Evolutionary conservation across 805 yeast species (phyloP).

Genomic region (Starmerella gropengiesseri): DNA sequence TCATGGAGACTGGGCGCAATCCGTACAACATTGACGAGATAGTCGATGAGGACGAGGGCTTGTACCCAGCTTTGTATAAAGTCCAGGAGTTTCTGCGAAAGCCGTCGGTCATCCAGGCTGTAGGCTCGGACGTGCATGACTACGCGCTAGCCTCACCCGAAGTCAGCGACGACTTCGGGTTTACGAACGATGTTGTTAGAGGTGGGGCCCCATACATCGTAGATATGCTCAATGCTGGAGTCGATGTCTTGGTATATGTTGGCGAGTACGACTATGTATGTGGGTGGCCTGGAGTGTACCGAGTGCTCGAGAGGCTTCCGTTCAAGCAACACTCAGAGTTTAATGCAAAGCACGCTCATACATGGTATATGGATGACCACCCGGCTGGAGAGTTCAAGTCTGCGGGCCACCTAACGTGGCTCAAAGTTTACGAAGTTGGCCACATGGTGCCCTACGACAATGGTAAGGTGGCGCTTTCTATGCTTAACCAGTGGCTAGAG

Average conservation of each 20-base stretch:
- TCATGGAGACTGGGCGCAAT: constrained; percentile 74
- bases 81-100: constrained; percentile 70
- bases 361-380: constrained; percentile 36
- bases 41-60: constrained; percentile 55
- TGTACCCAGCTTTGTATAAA: constrained; percentile 70
- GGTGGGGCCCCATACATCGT: constrained; percentile 70
- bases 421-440: constrained; percentile 81
- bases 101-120: constrained; percentile 62
- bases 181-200: constrained; percentile 86
- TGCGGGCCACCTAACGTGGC: constrained; percentile 61
- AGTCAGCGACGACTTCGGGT: constrained; percentile 66
- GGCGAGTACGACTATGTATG: constrained; percentile 96
- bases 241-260: constrained; percentile 83
- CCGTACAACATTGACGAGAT: constrained; percentile 80
- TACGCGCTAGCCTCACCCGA: constrained; percentile 46
- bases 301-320: constrained; percentile 64
- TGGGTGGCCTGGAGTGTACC: constrained; percentile 91
- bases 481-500: constrained; percentile 77
- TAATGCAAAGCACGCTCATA: constrained; percentile 31
- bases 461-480: constrained; percentile 63
- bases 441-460: constrained; percentile 94
- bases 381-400: constrained; percentile 63
- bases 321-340: constrained; percentile 52
- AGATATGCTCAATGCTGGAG: constrained; percentile 53
- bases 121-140: constrained; percentile 81